These are phyloP conservation scores for Sequoiadendron giganteum DNA, from an alignment of 75 land plant genomes.

Conservation along the genomic window DNA sequence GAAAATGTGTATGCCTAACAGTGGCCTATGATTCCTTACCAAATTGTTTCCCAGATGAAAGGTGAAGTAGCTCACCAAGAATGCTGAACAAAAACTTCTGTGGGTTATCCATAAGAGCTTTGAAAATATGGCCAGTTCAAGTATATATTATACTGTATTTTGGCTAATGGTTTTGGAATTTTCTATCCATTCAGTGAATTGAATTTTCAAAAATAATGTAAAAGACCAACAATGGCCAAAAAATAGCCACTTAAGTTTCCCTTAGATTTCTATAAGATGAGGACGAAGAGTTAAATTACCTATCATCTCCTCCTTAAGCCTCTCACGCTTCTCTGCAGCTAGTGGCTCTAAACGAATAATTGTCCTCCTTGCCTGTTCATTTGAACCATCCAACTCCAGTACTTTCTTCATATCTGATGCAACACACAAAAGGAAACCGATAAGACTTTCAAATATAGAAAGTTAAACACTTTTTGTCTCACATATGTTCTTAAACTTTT, in stretches of 20 bases:
- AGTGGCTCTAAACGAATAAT: constrained; percentile 67
- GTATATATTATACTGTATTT: too few relatives aligned
- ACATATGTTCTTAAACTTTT: background rate
- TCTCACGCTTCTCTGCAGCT: constrained; percentile 82
- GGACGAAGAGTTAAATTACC: constrained; percentile 44
- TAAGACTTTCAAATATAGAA: background rate
- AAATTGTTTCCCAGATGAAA: too few relatives aligned
- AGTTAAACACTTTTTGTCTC: background rate
- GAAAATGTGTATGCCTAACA: too few relatives aligned
- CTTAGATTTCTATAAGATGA: background rate
- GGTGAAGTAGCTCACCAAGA: too few relatives aligned
- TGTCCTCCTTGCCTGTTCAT: constrained; percentile 60
- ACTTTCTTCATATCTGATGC: constrained; percentile 78
- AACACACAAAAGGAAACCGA: background rate
- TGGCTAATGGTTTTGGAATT: too few relatives aligned
- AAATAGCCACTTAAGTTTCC: background rate
- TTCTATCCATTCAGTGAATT: too few relatives aligned
- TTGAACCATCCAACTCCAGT: constrained; percentile 78
- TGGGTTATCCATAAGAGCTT: too few relatives aligned
- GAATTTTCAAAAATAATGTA: too few relatives aligned
- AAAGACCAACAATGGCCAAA: too few relatives aligned
- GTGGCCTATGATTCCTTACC: too few relatives aligned
- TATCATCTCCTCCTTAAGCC: constrained; percentile 96
- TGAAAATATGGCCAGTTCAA: too few relatives aligned
- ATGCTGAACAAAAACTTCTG: too few relatives aligned